Evolutionary conservation across 306 rosid genomes (phyloP).

Genomic region (Chamaecrista fasciculata): DNA sequence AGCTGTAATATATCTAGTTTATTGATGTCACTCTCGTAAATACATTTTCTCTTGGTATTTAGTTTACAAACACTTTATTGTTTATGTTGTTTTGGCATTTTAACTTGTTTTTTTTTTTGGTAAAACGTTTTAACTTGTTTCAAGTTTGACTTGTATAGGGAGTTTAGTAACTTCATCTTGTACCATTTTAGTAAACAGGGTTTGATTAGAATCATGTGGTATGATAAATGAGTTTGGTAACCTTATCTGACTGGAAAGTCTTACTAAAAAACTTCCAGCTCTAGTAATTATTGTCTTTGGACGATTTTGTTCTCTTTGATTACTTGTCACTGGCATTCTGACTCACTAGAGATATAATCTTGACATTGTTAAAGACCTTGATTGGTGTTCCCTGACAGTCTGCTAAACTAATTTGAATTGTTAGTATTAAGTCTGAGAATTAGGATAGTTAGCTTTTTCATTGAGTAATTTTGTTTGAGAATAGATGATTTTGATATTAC

Average conservation of each 20-base stretch:
- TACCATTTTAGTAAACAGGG: not conserved
- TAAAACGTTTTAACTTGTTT: no score
- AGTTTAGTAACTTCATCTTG: not conserved
- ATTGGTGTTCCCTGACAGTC: not conserved
- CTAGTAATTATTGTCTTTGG: not conserved
- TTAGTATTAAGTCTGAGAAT: not conserved
- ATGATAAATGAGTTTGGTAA: not conserved
- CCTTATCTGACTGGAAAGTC: not conserved
- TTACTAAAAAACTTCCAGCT: no score
- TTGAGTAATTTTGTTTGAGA: not conserved
- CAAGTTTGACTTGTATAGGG: not conserved
- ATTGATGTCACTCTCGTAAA: not conserved
- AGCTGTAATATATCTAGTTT: not conserved
- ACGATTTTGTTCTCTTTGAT: no score
- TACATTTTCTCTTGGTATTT: not conserved
- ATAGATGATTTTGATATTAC: not conserved
- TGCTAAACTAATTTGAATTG: not conserved
- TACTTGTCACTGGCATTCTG: not conserved
- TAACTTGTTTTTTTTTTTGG: no score
- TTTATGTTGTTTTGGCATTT: not conserved
- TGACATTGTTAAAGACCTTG: not conserved
- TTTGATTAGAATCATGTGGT: not conserved
- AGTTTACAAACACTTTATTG: not conserved
- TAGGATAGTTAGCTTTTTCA: not conserved
- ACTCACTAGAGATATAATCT: not conserved